Conservation (phyloP, 768 basidiomycete species). For the Tulasnella sp. region DNA sequence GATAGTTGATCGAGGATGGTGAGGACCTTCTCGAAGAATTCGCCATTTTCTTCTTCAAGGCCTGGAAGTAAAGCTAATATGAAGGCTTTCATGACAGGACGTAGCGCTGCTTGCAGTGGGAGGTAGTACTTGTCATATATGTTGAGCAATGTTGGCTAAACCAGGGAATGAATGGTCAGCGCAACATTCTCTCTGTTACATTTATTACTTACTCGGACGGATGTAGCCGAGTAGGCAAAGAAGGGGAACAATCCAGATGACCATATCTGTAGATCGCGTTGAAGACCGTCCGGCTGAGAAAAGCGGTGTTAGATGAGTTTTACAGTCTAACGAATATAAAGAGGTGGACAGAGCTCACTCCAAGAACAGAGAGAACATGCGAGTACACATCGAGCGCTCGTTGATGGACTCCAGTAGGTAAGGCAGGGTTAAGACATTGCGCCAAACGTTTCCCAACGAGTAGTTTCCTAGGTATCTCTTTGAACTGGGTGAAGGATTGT, state of each 20-base stretch:
- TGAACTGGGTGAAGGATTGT: slow-evolving; percentile 87
- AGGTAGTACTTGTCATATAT: slow-evolving; percentile 91
- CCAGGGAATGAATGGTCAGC: neutral
- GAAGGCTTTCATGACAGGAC: slow-evolving; percentile 89
- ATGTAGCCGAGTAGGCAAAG: slow-evolving; percentile 99
- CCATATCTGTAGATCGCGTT: slow-evolving; percentile 82
- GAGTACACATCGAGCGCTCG: slow-evolving; percentile 90
- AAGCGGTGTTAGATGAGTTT: slow-evolving; percentile 1
- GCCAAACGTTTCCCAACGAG: slow-evolving; percentile 89
- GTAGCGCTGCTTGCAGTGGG: slow-evolving; percentile 65
- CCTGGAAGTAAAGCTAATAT: slow-evolving; percentile 90
- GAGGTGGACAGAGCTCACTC: slow-evolving; percentile 41
- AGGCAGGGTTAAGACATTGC: slow-evolving; percentile 94
- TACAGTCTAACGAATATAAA: slow-evolving; percentile 13
- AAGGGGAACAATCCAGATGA: slow-evolving; percentile 94
- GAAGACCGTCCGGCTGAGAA: slow-evolving; percentile 69
- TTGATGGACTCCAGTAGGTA: slow-evolving; percentile 95
- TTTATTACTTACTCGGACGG: slow-evolving; percentile 73
- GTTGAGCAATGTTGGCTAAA: slow-evolving; percentile 71
- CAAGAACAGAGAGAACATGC: slow-evolving; percentile 82
- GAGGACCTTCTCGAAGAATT: slow-evolving; percentile 91
- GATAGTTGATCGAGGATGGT: slow-evolving; percentile 70
- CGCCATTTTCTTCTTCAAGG: slow-evolving; percentile 93
- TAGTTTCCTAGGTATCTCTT: slow-evolving; percentile 90
- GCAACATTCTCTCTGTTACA: neutral